These are phyloP conservation scores for Orbilia oligospora DNA, from an alignment of 2,329 filamentous ascomycete genomes.

Conservation along the genomic window DNA sequence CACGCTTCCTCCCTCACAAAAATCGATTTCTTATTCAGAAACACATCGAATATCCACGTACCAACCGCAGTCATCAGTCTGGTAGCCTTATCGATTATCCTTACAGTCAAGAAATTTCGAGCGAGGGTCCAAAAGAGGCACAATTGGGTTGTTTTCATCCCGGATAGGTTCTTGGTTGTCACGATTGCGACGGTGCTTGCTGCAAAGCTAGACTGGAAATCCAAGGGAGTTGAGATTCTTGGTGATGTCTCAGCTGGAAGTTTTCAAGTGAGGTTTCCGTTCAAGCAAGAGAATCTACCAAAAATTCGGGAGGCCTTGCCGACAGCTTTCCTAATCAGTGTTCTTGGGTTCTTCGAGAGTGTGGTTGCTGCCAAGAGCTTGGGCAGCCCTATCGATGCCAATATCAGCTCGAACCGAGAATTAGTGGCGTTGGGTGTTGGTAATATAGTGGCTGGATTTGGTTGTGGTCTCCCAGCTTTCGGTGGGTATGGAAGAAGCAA, in stretches of 20 bases:
- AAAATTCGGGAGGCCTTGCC: slow-evolving; percentile 89
- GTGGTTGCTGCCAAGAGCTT: slow-evolving; percentile 95
- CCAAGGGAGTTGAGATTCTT: slow-evolving; percentile 83
- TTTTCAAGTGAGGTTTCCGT: slow-evolving; percentile 89
- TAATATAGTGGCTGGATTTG: slow-evolving; percentile 91
- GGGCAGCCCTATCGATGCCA: slow-evolving; percentile 83
- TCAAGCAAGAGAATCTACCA: slow-evolving; percentile 80
- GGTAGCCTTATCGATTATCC: slow-evolving; percentile 86
- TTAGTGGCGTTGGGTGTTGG: slow-evolving; percentile 91
- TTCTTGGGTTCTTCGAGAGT: slow-evolving; percentile 98
- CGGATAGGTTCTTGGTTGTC: slow-evolving; percentile 91
- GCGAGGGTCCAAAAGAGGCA: slow-evolving; percentile 83
- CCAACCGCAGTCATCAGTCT: slow-evolving; percentile 83
- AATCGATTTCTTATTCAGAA: slow-evolving; percentile 80
- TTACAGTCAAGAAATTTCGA: slow-evolving; percentile 84
- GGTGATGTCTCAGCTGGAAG: slow-evolving; percentile 81
- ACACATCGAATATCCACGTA: slow-evolving; percentile 77
- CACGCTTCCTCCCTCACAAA: slow-evolving; percentile 92
- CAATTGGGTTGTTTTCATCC: slow-evolving; percentile 86
- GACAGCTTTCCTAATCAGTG: slow-evolving; percentile 91
- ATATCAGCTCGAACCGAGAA: slow-evolving; percentile 77
- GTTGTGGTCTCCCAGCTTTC: slow-evolving; percentile 93
- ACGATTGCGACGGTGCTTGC: slow-evolving; percentile 85
- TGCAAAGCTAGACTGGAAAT: slow-evolving; percentile 82
- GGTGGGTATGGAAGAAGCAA: slow-evolving; percentile 97